phyloP scores from a whole-genome alignment of 2,329 filamentous ascomycete species.

The Cladobotryum protrusum region DNA sequence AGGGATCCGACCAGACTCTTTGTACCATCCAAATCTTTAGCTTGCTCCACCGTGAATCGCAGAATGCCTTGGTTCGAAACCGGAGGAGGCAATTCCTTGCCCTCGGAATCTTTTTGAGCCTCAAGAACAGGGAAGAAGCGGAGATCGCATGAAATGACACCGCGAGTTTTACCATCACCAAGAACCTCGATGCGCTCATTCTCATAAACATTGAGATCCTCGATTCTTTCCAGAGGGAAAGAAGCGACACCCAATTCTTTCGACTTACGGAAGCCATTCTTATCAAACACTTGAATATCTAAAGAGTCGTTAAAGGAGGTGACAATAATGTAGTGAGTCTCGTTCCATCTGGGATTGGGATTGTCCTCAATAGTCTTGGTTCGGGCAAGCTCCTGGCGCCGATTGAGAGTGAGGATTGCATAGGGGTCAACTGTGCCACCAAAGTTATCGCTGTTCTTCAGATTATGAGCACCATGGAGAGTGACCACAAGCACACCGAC shows the following conservation, averaged over 20 bases:
- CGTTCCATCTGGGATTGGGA: conserved; percentile 85
- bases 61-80: conserved; percentile 92
- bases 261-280: conserved; percentile 93
- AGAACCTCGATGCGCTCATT: conserved; percentile 81
- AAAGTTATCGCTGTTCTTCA: conserved; percentile 95
- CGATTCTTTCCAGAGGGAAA: conserved; percentile 77
- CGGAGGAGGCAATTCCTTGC: conserved; percentile 71
- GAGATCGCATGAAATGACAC: conserved; percentile 72
- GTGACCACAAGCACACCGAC: conserved; percentile 91
- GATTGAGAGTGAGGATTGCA: conserved; percentile 75
- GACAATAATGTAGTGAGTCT: conserved; percentile 92
- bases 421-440: conserved; percentile 90
- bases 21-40: conserved; percentile 87
- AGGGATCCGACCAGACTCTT: conserved; percentile 89
- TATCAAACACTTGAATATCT: conserved; percentile 81
- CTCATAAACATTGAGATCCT: conserved; percentile 70
- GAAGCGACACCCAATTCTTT: conserved; percentile 86
- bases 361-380: conserved; percentile 87
- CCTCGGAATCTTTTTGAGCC: conserved; percentile 64
- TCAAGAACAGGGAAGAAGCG: conserved; percentile 93
- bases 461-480: conserved; percentile 80
- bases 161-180: conserved; percentile 76
- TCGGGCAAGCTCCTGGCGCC: conserved; percentile 70
- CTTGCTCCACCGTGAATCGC: conserved; percentile 88
- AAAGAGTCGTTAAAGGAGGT: conserved; percentile 85